These are phyloP conservation scores for Clavariopsis aquatica DNA, from an alignment of 495 filamentous ascomycete genomes.

Conservation along the genomic window DNA sequence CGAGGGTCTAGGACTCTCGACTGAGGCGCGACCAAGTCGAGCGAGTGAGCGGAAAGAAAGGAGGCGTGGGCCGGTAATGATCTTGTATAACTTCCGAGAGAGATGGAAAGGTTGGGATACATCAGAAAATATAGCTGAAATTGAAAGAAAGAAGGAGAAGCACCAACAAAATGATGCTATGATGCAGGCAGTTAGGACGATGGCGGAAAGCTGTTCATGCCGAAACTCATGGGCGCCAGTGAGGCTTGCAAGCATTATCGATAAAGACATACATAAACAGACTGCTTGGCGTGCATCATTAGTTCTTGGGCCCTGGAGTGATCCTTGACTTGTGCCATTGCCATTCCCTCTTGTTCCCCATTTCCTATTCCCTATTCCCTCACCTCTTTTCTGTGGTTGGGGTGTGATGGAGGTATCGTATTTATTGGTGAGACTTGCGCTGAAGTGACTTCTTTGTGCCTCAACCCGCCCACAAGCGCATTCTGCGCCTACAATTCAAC, in stretches of 20 bases:
- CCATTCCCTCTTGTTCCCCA: background rate
- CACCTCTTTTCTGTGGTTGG: background rate
- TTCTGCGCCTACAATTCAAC: background rate
- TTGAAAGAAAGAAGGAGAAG: background rate
- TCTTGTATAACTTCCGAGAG: background rate
- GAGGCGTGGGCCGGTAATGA: background rate
- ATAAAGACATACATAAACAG: background rate
- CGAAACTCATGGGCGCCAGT: too few relatives aligned
- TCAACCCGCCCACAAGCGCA: background rate
- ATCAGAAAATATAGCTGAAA: background rate
- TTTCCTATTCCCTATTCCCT: background rate
- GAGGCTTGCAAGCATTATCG: slow-evolving; percentile 1
- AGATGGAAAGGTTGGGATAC: background rate
- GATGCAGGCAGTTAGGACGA: too few relatives aligned
- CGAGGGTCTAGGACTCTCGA: background rate
- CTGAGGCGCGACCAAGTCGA: too few relatives aligned
- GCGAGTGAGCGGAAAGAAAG: slow-evolving; percentile 8
- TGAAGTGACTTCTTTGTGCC: background rate
- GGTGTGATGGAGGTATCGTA: background rate
- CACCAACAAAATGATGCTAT: background rate
- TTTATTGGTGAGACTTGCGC: background rate
- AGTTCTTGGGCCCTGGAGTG: background rate
- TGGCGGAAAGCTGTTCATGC: background rate
- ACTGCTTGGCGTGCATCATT: background rate
- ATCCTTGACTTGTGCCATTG: background rate